Evolutionary conservation across 2,329 filamentous ascomycete species (phyloP).

Genomic region (Penicillium polonicum): DNA sequence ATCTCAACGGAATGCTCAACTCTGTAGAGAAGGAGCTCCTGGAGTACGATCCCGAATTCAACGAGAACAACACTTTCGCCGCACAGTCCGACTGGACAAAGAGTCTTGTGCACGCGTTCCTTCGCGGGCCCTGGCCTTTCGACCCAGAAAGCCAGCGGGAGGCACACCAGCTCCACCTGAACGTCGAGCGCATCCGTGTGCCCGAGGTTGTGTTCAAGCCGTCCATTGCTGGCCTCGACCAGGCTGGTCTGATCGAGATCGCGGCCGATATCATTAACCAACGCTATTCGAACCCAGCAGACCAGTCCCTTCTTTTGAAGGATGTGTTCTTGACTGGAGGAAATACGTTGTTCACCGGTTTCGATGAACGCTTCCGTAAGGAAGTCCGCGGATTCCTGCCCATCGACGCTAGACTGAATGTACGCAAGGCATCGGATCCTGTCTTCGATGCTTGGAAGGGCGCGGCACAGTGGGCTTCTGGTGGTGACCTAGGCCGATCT

Average conservation of each 20-base stretch:
- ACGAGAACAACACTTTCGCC: conserved; percentile 86
- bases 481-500: conserved; percentile 58
- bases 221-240: conserved; percentile 85
- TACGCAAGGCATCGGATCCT: conserved; percentile 73
- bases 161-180: conserved; percentile 86
- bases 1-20: conserved; percentile 71
- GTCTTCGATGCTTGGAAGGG: conserved; percentile 90
- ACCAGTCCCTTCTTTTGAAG: conserved; percentile 68
- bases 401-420: conserved; percentile 62
- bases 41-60: conserved; percentile 81
- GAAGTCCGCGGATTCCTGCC: conserved; percentile 74
- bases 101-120: conserved; percentile 83
- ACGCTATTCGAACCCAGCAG: conserved; percentile 60
- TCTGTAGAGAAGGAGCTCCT: conserved; percentile 80
- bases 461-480: conserved; percentile 75
- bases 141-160: conserved; percentile 76
- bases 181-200: conserved; percentile 92
- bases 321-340: conserved; percentile 96
- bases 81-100: conserved; percentile 96
- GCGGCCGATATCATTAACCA: conserved; percentile 85
- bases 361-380: conserved; percentile 74
- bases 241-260: conserved; percentile 90
- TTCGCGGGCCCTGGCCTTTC: conserved; percentile 82
- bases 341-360: conserved; percentile 79
- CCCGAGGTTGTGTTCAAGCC: conserved; percentile 93